Evolutionary conservation across 2,329 filamentous ascomycete species (phyloP).

Genomic region (Trichoderma citrinoviride): DNA sequence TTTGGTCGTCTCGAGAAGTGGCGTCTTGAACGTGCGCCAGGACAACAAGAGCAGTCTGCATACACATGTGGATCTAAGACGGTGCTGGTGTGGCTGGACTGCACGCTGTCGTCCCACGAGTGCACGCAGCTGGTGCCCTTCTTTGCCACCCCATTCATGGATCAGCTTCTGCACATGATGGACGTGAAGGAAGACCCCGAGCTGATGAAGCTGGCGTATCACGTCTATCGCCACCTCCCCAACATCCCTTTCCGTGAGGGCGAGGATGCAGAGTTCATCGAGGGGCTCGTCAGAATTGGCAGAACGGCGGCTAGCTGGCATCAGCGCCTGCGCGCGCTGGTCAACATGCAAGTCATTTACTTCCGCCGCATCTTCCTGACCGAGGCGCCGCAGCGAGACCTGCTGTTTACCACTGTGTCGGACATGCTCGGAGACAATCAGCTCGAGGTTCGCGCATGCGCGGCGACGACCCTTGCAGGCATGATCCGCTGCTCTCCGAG

Average conservation of each 20-base stretch:
- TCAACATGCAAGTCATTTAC: slow-evolving; percentile 99
- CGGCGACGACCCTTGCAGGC: slow-evolving; percentile 87
- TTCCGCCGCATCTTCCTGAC: slow-evolving; percentile 94
- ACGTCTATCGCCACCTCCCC: slow-evolving; percentile 92
- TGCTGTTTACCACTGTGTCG: slow-evolving; percentile 87
- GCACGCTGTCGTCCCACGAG: slow-evolving; percentile 84
- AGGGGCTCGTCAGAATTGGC: slow-evolving; percentile 82
- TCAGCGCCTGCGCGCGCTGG: slow-evolving; percentile 86
- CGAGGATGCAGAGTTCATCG: slow-evolving; percentile 81
- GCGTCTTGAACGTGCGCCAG: slow-evolving; percentile 78
- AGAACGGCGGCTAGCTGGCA: slow-evolving; percentile 86
- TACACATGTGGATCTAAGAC: slow-evolving; percentile 98
- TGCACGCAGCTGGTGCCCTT: slow-evolving; percentile 88
- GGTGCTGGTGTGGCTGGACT: slow-evolving; percentile 91
- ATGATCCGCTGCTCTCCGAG: slow-evolving; percentile 97
- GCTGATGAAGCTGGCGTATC: slow-evolving; percentile 88
- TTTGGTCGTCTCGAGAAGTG: slow-evolving; percentile 81
- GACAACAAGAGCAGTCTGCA: slow-evolving; percentile 87
- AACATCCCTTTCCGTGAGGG: slow-evolving; percentile 90
- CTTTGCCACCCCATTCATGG: slow-evolving; percentile 86
- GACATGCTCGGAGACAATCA: slow-evolving; percentile 91
- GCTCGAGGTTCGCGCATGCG: slow-evolving; percentile 89
- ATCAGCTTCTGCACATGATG: slow-evolving; percentile 98
- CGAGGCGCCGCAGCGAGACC: slow-evolving; percentile 67
- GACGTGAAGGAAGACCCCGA: slow-evolving; percentile 98